phyloP scores from a whole-genome alignment of 176 grass and related monocot genomes.

The Eleusine indica region DNA sequence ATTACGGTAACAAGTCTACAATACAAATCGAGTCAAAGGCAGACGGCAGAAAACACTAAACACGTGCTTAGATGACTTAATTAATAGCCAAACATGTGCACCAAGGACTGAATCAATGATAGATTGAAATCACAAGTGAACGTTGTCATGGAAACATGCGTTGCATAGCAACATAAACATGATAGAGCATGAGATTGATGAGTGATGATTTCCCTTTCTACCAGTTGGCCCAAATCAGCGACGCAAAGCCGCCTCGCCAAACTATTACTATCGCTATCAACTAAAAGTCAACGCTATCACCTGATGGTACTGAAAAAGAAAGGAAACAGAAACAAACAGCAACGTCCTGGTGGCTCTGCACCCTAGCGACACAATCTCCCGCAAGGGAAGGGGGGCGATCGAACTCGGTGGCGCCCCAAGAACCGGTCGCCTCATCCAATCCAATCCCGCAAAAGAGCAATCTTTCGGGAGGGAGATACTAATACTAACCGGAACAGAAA shows the following conservation, averaged over 20 bases:
- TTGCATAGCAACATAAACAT: no score
- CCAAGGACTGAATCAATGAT: no score
- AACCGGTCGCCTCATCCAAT: neutral
- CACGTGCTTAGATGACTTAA: no score
- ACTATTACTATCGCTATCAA: neutral
- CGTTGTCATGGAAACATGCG: no score
- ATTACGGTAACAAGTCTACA: neutral
- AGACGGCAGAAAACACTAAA: no score
- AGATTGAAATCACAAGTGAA: no score
- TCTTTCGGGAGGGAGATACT: neutral
- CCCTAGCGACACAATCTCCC: neutral
- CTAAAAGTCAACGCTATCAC: neutral
- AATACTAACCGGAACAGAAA: neutral
- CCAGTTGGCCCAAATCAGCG: neutral
- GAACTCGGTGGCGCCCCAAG: neutral
- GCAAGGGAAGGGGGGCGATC: neutral
- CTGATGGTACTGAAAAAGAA: neutral
- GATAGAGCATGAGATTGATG: no score
- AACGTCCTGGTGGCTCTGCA: neutral
- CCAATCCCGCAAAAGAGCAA: neutral
- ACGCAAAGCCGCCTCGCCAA: neutral
- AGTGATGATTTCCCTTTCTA: neutral
- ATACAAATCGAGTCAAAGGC: neutral
- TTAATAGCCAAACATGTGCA: no score
- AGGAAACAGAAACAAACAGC: neutral